Evolutionary conservation across 345 rosid genomes (phyloP).

Genomic region (Aegle marmelos): DNA sequence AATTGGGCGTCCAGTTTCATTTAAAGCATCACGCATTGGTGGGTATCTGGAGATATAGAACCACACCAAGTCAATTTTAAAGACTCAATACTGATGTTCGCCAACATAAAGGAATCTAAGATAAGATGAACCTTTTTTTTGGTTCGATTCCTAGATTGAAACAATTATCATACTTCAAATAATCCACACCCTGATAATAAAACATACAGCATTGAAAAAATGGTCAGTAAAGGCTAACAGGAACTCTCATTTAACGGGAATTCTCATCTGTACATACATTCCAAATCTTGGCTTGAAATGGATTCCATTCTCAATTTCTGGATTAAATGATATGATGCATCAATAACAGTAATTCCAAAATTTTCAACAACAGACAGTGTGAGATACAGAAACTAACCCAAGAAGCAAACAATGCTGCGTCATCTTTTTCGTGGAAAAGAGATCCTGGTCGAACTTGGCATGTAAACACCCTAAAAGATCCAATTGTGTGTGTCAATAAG

Average conservation of each 20-base stretch:
- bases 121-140: constrained; percentile 51
- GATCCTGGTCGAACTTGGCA: constrained; percentile 98
- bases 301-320: neutral
- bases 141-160: constrained; percentile 85
- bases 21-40: constrained; percentile 89
- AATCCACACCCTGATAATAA: constrained; percentile 75
- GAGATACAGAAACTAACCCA: constrained; percentile 66
- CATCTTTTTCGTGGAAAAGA: constrained; percentile 79
- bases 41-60: constrained; percentile 64
- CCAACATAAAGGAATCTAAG: constrained; percentile 12
- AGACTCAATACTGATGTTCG: neutral
- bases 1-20: constrained; percentile 60
- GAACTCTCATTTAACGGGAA: neutral
- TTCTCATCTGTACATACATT: neutral
- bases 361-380: neutral
- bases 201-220: constrained; percentile 8
- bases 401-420: constrained; percentile 76
- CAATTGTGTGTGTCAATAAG: constrained; percentile 6
- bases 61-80: constrained; percentile 13
- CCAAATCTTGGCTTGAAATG: neutral
- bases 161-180: constrained; percentile 95
- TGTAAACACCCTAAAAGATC: constrained; percentile 58
- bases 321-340: neutral
- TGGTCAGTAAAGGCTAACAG: neutral
- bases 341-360: neutral